Conservation (phyloP, 441 rosid species). For the Corymbia calophylla region DNA sequence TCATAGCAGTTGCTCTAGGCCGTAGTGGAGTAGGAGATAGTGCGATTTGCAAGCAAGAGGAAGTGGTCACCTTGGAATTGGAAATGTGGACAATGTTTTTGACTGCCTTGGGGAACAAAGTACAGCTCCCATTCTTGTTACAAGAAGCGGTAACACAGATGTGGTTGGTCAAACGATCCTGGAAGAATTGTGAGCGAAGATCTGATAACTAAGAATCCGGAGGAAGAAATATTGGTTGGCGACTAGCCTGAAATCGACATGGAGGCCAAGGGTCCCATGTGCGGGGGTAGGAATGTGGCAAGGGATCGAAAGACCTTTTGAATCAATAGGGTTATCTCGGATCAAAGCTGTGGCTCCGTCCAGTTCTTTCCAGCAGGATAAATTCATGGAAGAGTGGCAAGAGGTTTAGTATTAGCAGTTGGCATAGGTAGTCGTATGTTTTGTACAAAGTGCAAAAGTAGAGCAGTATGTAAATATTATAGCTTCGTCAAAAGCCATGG, state of each 20-base stretch:
- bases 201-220: slow-evolving; percentile 14
- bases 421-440: neutral
- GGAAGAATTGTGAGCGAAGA: slow-evolving; percentile 40
- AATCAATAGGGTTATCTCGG: slow-evolving; percentile 59
- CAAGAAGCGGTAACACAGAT: too few species aligned
- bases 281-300: slow-evolving; percentile 31
- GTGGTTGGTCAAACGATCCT: slow-evolving; percentile 21
- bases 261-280: slow-evolving; percentile 46
- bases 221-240: slow-evolving; percentile 17
- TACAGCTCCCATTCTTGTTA: slow-evolving; percentile 6
- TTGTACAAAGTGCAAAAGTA: neutral
- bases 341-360: slow-evolving; percentile 26
- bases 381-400: neutral
- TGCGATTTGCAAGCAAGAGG: slow-evolving; percentile 3
- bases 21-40: slow-evolving; percentile 4
- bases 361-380: neutral
- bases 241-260: slow-evolving; percentile 31
- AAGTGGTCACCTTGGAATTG: slow-evolving; percentile 12
- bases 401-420: neutral
- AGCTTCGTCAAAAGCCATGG: neutral
- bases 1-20: neutral
- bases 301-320: slow-evolving; percentile 41
- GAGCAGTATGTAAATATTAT: neutral
- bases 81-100: slow-evolving; percentile 43
- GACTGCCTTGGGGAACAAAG: slow-evolving; percentile 18